Evolutionary conservation across 176 grass and related monocot species (phyloP).

Genomic region (Poa pratensis): DNA sequence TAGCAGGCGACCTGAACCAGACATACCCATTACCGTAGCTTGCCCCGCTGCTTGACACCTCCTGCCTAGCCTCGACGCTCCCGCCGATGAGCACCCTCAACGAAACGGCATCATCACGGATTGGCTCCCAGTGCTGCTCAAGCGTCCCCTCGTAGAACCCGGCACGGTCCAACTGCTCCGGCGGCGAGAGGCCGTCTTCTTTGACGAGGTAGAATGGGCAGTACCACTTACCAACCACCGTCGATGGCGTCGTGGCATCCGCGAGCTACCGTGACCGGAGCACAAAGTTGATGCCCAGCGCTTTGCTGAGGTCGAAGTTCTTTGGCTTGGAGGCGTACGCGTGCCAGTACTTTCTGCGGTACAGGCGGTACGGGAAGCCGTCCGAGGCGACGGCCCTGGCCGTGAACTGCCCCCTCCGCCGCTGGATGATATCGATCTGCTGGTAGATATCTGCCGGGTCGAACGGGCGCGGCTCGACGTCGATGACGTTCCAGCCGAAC

Average conservation of each 20-base stretch:
- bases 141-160: constrained; percentile 10
- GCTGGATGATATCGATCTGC: constrained; percentile 21
- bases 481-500: neutral
- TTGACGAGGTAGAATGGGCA: constrained; percentile 10
- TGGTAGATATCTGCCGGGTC: constrained; percentile 1
- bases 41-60: neutral
- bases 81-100: constrained; percentile 10
- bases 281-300: neutral
- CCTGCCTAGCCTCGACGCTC: neutral
- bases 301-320: constrained; percentile 2
- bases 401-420: neutral
- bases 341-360: constrained; percentile 3
- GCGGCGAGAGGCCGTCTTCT: neutral
- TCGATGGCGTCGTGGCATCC: neutral
- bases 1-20: constrained; percentile 54
- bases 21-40: constrained; percentile 42
- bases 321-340: constrained; percentile 13
- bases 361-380: neutral
- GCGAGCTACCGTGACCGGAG: constrained; percentile 7
- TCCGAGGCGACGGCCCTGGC: neutral
- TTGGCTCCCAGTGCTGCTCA: neutral
- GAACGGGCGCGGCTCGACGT: neutral
- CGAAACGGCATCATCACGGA: neutral
- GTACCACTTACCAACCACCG: neutral
- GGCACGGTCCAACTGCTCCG: neutral